These are phyloP conservation scores for Argentina anserina DNA, from an alignment of 306 rosid species.

Conservation along the genomic window DNA sequence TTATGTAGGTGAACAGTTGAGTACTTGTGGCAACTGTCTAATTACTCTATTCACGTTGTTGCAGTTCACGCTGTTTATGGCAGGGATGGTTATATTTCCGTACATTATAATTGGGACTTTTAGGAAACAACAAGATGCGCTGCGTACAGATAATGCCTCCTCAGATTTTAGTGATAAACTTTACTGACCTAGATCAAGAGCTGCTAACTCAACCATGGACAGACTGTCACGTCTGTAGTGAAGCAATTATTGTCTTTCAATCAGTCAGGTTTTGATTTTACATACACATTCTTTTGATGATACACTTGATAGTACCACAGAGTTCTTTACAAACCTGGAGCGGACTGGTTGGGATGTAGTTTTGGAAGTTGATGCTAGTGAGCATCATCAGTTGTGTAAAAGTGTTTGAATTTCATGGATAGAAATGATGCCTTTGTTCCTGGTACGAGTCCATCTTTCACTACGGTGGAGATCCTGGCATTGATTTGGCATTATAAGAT, in stretches of 20 bases:
- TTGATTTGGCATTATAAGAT: constrained; percentile 2
- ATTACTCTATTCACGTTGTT: constrained; percentile 26
- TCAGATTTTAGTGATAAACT: constrained; percentile 36
- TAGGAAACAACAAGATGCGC: constrained; percentile 56
- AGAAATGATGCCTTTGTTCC: background rate
- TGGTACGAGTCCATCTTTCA: constrained; percentile 14
- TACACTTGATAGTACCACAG: constrained; percentile 22
- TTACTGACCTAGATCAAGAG: constrained; percentile 51
- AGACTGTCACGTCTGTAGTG: constrained; percentile 25
- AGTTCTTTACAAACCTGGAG: constrained; percentile 17
- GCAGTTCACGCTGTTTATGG: constrained; percentile 99
- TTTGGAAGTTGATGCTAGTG: constrained; percentile 2
- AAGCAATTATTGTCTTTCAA: constrained; percentile 30
- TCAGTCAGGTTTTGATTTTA: constrained; percentile 23
- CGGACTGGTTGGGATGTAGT: constrained; percentile 25
- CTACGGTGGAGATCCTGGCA: background rate
- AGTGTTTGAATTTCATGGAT: background rate
- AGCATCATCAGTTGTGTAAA: background rate
- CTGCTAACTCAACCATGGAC: constrained; percentile 39
- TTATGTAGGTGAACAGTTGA: background rate
- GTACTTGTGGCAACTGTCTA: constrained; percentile 22
- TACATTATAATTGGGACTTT: constrained; percentile 64
- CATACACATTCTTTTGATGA: constrained; percentile 12
- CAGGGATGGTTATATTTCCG: constrained; percentile 87
- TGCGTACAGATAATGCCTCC: constrained; percentile 78